Evolutionary conservation across 306 rosid genomes (phyloP).

Genomic region (Casuarina glauca): DNA sequence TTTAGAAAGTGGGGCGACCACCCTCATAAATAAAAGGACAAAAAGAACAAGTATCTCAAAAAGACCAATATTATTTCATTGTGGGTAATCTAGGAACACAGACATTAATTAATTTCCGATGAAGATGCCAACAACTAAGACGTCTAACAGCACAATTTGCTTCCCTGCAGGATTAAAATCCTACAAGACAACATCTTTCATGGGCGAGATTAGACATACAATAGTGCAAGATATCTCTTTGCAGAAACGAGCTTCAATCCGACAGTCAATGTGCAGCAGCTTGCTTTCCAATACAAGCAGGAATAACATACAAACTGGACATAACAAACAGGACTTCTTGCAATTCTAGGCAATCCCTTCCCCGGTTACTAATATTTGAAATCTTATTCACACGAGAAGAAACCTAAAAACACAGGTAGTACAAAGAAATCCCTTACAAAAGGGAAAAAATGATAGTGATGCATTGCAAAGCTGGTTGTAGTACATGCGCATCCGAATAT

Average conservation of each 20-base stretch:
- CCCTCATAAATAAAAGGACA: neutral
- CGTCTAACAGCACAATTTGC: neutral
- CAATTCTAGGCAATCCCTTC: neutral
- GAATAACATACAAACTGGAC: neutral
- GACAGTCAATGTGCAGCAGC: neutral
- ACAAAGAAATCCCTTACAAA: neutral
- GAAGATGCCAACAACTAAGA: neutral
- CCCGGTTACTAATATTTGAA: neutral
- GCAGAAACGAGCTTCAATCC: neutral
- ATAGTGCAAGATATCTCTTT: neutral
- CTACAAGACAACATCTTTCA: neutral
- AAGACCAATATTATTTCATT: neutral
- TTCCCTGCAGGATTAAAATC: neutral
- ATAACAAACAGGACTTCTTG: neutral
- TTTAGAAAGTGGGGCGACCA: neutral
- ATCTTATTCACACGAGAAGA: neutral
- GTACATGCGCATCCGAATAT: neutral
- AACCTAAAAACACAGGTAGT: neutral
- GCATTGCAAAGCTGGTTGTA: neutral
- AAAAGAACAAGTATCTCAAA: neutral
- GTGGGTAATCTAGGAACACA: neutral
- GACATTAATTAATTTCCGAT: neutral
- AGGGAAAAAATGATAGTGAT: neutral
- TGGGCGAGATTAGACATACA: neutral
- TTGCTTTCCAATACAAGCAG: neutral